Percentiles rank a stretch among this genome's conserved stretches.
Evolutionary conservation across 1,284 basidiomycete genomes (phyloP).

Genomic region (Cryptococcus sp.): DNA sequence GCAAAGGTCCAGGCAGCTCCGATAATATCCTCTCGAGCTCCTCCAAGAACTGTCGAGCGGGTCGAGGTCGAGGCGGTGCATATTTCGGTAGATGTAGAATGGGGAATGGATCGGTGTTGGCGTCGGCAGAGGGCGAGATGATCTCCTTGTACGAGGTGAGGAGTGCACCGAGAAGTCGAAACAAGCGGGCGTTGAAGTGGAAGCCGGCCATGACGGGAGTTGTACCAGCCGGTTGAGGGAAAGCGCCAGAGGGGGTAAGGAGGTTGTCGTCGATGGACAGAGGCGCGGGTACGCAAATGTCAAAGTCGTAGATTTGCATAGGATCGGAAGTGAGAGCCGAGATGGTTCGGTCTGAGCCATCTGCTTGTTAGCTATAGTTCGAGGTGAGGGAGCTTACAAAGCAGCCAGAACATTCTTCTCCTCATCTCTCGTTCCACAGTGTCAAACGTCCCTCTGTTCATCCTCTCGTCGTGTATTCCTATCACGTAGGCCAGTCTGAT

Average conservation of each 20-base stretch:
- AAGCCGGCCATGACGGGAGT: slow-evolving; percentile 26
- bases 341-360: slow-evolving; percentile 28
- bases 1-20: slow-evolving; percentile 14
- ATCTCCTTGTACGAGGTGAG: slow-evolving; percentile 11
- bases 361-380: slow-evolving; percentile 3
- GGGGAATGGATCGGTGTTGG: slow-evolving; percentile 8
- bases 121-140: not conserved
- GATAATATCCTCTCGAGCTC: slow-evolving; percentile 15
- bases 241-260: slow-evolving; percentile 27
- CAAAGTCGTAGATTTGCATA: slow-evolving; percentile 22
- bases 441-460: slow-evolving; percentile 11
- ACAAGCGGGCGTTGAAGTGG: slow-evolving; percentile 26
- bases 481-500: slow-evolving; percentile 20
- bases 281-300: slow-evolving; percentile 22
- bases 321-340: slow-evolving; percentile 19
- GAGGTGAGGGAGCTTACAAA: slow-evolving; percentile 20
- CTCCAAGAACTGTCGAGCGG: slow-evolving; percentile 12
- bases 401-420: slow-evolving; percentile 26
- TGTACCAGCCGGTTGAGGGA: slow-evolving; percentile 19
- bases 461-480: slow-evolving; percentile 22
- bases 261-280: slow-evolving; percentile 27
- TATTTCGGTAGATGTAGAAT: slow-evolving; percentile 6
- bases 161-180: slow-evolving; percentile 22
- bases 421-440: slow-evolving; percentile 27
- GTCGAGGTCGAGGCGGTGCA: slow-evolving; percentile 1